These are phyloP conservation scores for Monilinia polystroma DNA, from an alignment of 2,329 filamentous ascomycete species.

Conservation along the genomic window DNA sequence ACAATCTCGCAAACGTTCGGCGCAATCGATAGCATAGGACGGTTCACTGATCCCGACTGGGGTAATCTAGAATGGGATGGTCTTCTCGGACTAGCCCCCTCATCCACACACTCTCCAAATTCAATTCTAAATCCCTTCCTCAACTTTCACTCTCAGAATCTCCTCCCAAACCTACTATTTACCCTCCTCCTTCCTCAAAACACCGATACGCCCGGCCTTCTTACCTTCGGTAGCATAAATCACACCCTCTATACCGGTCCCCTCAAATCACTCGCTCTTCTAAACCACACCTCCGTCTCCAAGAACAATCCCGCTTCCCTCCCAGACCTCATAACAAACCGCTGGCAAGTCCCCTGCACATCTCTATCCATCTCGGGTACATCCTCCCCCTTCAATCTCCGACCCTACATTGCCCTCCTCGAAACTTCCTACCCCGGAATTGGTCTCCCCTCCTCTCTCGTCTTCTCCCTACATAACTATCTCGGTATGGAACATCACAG, in stretches of 20 bases:
- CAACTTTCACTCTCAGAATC: background rate
- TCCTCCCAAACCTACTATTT: background rate
- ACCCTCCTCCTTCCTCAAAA: constrained; percentile 12
- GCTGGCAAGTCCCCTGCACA: constrained; percentile 7
- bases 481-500: background rate
- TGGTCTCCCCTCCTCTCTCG: background rate
- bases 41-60: constrained; percentile 15
- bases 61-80: constrained; percentile 21
- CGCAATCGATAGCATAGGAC: background rate
- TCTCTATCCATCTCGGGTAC: constrained; percentile 11
- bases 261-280: constrained; percentile 2
- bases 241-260: background rate
- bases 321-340: background rate
- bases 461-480: constrained; percentile 10
- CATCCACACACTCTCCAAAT: constrained; percentile 2
- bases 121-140: constrained; percentile 1
- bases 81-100: constrained; percentile 6
- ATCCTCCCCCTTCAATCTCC: background rate
- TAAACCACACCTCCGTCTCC: background rate
- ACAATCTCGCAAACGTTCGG: constrained; percentile 13
- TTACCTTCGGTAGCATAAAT: constrained; percentile 13
- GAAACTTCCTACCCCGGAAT: constrained; percentile 15
- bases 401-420: constrained; percentile 1
- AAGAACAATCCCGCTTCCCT: background rate
- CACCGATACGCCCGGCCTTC: background rate